Evolutionary conservation across 495 filamentous ascomycete genomes (phyloP).

Genomic region (Podospora anserina): DNA sequence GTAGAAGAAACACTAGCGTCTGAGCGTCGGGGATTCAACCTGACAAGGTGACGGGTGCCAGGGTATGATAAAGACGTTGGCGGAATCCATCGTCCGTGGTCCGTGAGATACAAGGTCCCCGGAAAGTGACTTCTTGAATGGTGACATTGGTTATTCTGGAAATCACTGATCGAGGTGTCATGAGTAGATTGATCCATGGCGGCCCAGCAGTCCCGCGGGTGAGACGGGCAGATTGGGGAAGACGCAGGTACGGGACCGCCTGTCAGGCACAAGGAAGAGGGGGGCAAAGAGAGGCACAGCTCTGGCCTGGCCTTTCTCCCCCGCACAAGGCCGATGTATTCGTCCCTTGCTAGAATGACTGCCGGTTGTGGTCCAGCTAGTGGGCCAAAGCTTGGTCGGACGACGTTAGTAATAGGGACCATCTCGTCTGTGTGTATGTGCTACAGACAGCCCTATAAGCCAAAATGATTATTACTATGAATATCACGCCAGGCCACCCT

Average conservation of each 20-base stretch:
- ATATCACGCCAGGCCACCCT: slow-evolving; percentile 19
- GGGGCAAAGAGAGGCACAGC: neutral
- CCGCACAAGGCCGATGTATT: neutral
- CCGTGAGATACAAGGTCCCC: neutral
- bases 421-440: slow-evolving; percentile 1
- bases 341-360: slow-evolving; percentile 5
- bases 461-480: slow-evolving; percentile 19
- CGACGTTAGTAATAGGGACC: neutral
- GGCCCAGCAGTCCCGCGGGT: neutral
- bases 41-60: slow-evolving; percentile 17
- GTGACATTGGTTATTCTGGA: neutral
- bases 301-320: neutral
- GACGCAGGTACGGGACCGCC: slow-evolving; percentile 23
- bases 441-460: slow-evolving; percentile 25
- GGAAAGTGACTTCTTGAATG: neutral
- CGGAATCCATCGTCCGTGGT: neutral
- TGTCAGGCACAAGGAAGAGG: slow-evolving; percentile 10
- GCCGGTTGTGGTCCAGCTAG: slow-evolving; percentile 10
- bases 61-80: neutral
- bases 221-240: neutral
- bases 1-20: slow-evolving; percentile 36
- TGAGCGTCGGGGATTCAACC: slow-evolving; percentile 23
- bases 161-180: slow-evolving; percentile 7
- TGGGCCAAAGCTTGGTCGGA: slow-evolving; percentile 7
- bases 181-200: neutral